These are phyloP conservation scores for Penicillium hordei DNA, from an alignment of 2,329 filamentous ascomycete genomes.

Conservation along the genomic window DNA sequence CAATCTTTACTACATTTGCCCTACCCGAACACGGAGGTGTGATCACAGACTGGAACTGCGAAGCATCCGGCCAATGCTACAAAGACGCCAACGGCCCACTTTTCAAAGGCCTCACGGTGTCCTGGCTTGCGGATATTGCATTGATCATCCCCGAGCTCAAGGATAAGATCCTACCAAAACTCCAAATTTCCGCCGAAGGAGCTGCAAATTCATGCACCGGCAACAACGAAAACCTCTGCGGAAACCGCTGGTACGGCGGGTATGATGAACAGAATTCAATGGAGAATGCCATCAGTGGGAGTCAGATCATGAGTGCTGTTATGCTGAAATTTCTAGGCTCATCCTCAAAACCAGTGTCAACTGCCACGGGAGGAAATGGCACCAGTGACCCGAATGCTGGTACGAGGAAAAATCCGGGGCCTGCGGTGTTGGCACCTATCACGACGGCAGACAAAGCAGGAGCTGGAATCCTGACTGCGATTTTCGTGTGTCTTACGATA, in stretches of 20 bases:
- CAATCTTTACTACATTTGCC: constrained; percentile 1
- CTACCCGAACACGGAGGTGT: background rate
- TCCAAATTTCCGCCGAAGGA: constrained; percentile 58
- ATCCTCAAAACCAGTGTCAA: constrained; percentile 2
- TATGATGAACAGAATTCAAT: constrained; percentile 63
- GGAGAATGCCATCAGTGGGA: constrained; percentile 66
- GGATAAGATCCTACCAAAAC: constrained; percentile 55
- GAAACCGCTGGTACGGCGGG: constrained; percentile 58
- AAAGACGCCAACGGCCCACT: constrained; percentile 61
- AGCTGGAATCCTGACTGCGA: background rate
- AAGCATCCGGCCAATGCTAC: constrained; percentile 60
- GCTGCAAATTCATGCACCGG: constrained; percentile 63
- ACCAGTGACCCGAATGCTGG: constrained; percentile 1
- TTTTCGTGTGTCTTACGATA: background rate
- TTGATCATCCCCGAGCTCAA: constrained; percentile 60
- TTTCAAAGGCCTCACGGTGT: constrained; percentile 70
- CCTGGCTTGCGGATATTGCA: constrained; percentile 61
- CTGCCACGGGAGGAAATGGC: background rate
- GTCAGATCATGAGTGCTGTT: constrained; percentile 52
- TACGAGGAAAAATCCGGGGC: too few species aligned
- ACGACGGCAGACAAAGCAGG: constrained; percentile 4
- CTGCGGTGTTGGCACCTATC: background rate
- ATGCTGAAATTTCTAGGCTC: background rate
- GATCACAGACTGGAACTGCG: constrained; percentile 41
- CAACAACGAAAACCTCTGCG: constrained; percentile 58